These are phyloP conservation scores for Zygotorulaspora danielsina DNA, from an alignment of 805 yeast species.

Conservation along the genomic window DNA sequence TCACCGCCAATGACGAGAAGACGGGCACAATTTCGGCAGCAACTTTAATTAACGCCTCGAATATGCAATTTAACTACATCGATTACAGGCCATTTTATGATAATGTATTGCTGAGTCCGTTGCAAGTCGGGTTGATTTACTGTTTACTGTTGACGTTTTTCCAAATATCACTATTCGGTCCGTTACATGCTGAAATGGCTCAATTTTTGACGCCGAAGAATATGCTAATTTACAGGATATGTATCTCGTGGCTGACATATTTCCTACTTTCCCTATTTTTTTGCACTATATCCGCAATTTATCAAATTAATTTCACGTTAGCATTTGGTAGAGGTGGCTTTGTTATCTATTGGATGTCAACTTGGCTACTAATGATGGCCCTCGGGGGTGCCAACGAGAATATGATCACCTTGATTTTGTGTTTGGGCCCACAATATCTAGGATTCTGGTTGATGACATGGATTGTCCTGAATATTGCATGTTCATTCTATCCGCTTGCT, in stretches of 20 bases:
- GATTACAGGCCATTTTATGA: constrained; percentile 52
- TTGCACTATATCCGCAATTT: constrained; percentile 59
- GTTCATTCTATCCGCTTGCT: constrained; percentile 64
- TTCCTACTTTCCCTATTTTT: constrained; percentile 55
- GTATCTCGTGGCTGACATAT: constrained; percentile 49
- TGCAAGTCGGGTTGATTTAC: constrained; percentile 72
- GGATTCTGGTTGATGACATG: constrained; percentile 72
- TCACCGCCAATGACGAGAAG: constrained; percentile 20
- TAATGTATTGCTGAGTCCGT: constrained; percentile 56
- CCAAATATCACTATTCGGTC: constrained; percentile 56
- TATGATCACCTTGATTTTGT: constrained; percentile 47
- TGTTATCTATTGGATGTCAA: constrained; percentile 67
- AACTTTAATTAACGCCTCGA: constrained; percentile 31
- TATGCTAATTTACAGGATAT: constrained; percentile 50
- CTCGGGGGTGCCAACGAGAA: constrained; percentile 75
- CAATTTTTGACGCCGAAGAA: constrained; percentile 42
- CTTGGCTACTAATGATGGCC: constrained; percentile 65
- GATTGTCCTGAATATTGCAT: constrained; percentile 64
- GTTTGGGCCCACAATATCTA: constrained; percentile 55
- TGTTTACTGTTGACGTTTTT: constrained; percentile 69
- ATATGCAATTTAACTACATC: constrained; percentile 32
- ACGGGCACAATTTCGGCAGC: constrained; percentile 11
- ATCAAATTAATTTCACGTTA: constrained; percentile 54
- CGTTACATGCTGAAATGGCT: constrained; percentile 49
- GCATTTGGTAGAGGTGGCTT: constrained; percentile 69